Evolutionary conservation across 1,139 yeast species (phyloP).

Genomic region (Pichia sp.): DNA sequence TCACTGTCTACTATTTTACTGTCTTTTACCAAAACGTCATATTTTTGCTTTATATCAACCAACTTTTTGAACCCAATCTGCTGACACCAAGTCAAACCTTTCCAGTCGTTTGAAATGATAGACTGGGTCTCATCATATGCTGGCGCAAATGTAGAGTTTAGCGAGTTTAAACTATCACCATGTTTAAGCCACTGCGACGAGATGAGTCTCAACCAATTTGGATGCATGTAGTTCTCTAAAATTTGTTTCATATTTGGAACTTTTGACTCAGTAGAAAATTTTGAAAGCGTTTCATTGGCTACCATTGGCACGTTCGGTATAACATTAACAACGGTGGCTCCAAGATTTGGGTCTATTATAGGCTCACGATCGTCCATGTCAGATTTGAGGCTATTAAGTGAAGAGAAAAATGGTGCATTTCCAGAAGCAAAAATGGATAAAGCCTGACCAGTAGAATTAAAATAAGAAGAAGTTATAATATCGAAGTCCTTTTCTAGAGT

Average conservation of each 20-base stretch:
- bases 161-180: slow-evolving; percentile 36
- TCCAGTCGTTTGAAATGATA: slow-evolving; percentile 54
- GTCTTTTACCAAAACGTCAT: slow-evolving; percentile 5
- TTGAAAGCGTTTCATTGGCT: slow-evolving; percentile 27
- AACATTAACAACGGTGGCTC: slow-evolving; percentile 49
- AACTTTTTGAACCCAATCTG: slow-evolving; percentile 55
- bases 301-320: slow-evolving; percentile 39
- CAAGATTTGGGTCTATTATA: slow-evolving; percentile 40
- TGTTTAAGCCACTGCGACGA: slow-evolving; percentile 76
- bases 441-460: slow-evolving; percentile 58
- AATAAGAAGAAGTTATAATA: slow-evolving; percentile 53
- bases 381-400: slow-evolving; percentile 51
- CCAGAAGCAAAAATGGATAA: slow-evolving; percentile 33
- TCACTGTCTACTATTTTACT: slow-evolving; percentile 2
- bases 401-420: slow-evolving; percentile 60
- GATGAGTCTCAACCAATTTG: slow-evolving; percentile 79
- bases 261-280: slow-evolving; percentile 33
- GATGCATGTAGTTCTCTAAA: slow-evolving; percentile 67
- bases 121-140: slow-evolving; percentile 60
- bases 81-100: slow-evolving; percentile 71
- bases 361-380: slow-evolving; percentile 60
- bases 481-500: slow-evolving; percentile 51
- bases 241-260: slow-evolving; percentile 61
- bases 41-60: slow-evolving; percentile 28
- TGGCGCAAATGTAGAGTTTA: slow-evolving; percentile 71